Evolutionary conservation across 768 basidiomycete genomes (phyloP).

Genomic region (Boletus reticuloceps): DNA sequence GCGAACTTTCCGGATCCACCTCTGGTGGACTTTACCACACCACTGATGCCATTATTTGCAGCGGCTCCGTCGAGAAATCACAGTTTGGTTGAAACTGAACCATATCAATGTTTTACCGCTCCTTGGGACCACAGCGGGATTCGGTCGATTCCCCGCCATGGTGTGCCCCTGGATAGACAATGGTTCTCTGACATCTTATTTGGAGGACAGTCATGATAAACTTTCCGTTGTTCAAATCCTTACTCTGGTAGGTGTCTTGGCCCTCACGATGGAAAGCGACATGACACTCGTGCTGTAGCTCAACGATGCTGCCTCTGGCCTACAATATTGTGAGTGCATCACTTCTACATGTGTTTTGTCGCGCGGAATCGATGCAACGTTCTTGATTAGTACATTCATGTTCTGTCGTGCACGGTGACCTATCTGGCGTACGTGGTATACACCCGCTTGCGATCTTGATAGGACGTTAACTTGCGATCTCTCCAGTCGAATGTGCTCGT

Average conservation of each 20-base stretch:
- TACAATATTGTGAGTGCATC: slow-evolving; percentile 16
- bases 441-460: too few species aligned
- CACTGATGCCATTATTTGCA: background rate
- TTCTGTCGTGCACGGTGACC: slow-evolving; percentile 17
- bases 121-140: slow-evolving; percentile 18
- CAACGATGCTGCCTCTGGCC: slow-evolving; percentile 16
- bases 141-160: slow-evolving; percentile 29
- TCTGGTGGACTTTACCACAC: background rate
- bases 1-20: background rate
- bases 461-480: background rate
- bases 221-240: slow-evolving; percentile 8
- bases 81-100: slow-evolving; percentile 23
- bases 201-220: slow-evolving; percentile 9
- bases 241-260: background rate
- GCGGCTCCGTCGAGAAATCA: slow-evolving; percentile 29
- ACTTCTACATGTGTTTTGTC: background rate
- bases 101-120: slow-evolving; percentile 25
- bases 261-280: background rate
- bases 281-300: slow-evolving; percentile 7
- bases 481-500: slow-evolving; percentile 18
- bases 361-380: background rate
- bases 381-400: slow-evolving; percentile 13
- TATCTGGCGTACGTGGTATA: slow-evolving; percentile 19
- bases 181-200: slow-evolving; percentile 19
- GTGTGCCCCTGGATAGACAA: slow-evolving; percentile 30